These are phyloP conservation scores for Talinum fruticosum DNA, from an alignment of 148 eudicot species.

Conservation along the genomic window DNA sequence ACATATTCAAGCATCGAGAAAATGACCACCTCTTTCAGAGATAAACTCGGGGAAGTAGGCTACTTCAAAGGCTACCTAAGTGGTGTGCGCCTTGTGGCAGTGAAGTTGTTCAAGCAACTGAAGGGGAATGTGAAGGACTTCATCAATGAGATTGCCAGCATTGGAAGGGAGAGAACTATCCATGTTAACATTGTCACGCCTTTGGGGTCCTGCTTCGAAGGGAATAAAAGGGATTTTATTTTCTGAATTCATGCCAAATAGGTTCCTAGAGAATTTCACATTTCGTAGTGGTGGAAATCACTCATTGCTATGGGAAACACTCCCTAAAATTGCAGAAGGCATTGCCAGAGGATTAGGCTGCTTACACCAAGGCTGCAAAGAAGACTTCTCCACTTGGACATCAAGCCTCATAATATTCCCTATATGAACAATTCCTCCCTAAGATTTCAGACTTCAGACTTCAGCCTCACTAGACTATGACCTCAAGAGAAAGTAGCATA, in stretches of 20 bases:
- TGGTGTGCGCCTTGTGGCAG: slow-evolving; percentile 60
- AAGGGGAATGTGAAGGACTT: neutral
- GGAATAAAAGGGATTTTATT: slow-evolving; percentile 49
- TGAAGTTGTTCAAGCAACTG: slow-evolving; percentile 38
- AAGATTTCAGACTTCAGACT: slow-evolving; percentile 7
- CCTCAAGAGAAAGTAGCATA: neutral
- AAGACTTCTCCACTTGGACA: neutral
- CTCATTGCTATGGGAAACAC: neutral
- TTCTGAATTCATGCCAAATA: slow-evolving; percentile 64
- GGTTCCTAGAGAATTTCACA: slow-evolving; percentile 17
- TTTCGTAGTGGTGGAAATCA: neutral
- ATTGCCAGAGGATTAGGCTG: slow-evolving; percentile 1
- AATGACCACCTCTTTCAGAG: slow-evolving; percentile 51
- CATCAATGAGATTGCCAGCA: slow-evolving; percentile 55
- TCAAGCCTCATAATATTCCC: neutral
- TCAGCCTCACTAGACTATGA: neutral
- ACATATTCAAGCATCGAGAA: slow-evolving; percentile 46
- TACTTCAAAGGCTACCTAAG: slow-evolving; percentile 55
- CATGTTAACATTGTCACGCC: slow-evolving; percentile 54
- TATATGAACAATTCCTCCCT: neutral
- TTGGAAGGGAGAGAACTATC: slow-evolving; percentile 54
- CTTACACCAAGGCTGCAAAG: slow-evolving; percentile 10
- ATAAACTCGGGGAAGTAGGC: slow-evolving; percentile 70
- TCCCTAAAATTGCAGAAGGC: neutral
- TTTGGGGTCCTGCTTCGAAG: slow-evolving; percentile 53